Evolutionary conservation across 176 grass and related monocot species (phyloP).

Genomic region (Oryza punctata): DNA sequence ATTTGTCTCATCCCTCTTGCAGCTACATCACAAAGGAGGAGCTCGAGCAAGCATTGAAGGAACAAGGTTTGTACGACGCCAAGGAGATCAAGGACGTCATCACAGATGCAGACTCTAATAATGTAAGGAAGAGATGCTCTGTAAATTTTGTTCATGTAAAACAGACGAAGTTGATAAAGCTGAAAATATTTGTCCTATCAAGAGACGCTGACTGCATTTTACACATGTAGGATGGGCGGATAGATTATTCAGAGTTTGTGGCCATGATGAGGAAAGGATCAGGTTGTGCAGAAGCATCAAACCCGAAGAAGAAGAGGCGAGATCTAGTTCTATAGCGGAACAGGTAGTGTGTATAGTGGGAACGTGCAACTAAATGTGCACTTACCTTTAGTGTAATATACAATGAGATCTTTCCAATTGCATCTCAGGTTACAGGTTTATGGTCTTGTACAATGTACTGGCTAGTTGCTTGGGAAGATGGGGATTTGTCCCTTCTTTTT

Average conservation of each 20-base stretch:
- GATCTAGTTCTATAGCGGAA: constrained; percentile 41
- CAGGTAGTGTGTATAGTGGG: background rate
- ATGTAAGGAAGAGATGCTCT: constrained; percentile 47
- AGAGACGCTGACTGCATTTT: background rate
- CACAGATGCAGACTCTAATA: constrained; percentile 70
- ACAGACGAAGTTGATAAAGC: background rate
- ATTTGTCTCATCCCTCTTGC: background rate
- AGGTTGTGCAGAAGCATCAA: constrained; percentile 20
- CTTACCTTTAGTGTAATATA: background rate
- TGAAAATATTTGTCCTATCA: background rate
- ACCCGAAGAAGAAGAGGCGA: constrained; percentile 53
- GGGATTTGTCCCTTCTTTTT: background rate
- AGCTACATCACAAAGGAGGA: constrained; percentile 81
- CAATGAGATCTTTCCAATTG: background rate
- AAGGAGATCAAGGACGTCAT: constrained; percentile 69
- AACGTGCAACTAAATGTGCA: constrained; percentile 21
- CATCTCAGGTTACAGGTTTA: background rate
- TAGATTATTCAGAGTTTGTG: constrained; percentile 66
- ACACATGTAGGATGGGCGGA: constrained; percentile 68
- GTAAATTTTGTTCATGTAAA: background rate
- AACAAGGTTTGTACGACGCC: constrained; percentile 61
- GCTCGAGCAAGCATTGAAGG: constrained; percentile 70
- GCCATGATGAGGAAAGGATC: constrained; percentile 63
- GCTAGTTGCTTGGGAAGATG: background rate
- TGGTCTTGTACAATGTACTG: constrained; percentile 23